Base-by-base conservation (phyloP, 208 protist species). In the Balamuthia mandrillaris region DNA sequence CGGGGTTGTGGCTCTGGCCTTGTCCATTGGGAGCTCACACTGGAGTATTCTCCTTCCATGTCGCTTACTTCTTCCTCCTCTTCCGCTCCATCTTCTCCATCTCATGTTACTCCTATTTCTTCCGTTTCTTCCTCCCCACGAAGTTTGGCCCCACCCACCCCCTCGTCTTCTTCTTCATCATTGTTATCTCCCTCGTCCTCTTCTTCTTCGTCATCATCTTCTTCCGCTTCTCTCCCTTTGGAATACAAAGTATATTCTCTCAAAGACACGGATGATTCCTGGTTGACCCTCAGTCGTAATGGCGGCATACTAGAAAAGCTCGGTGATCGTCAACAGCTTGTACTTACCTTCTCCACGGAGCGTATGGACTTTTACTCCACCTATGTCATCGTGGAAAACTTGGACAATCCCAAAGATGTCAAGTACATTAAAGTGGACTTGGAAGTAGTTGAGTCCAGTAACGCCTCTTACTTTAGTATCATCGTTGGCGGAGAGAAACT, bases 301-400 rank as follows among this genome's bases (percentile, higher is more conserved):
- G 54, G 77, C 56, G 87, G 87, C 16, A 90, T 87, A 35, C 79
- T 90, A 33, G 60, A 84, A 27, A 14, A 65, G 24, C 45, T 81
- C 33, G 87, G 87, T 29, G 52, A 85, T 33, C 44, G 41, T 35
- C 87, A 90, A 49, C 86, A 54, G 27, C 81, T 90, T 9, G 79
- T 66, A 3, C 65, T 88, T 0, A 90, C 47, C 6, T 90, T 90
- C 33, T 75, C 84, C n/a, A 90, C 87, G 0, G 87, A 90, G 49
- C 29, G 60, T n/a, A 74, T 85, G n/a, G 84, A 90, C 49, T 88
- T 90, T 60, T 90, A 90, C 52, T 86, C 82, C 1, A 85, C 84
- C 0, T 90, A 90, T 47, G 21, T 90, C 1, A 84, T 90, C 6
- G 44, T 90, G 21, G 63, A 90, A 42, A 90, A 90, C 78, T 47